A percentile compares a stretch with the other conserved stretches of the same genome.
phyloP scores from a whole-genome alignment of 768 basidiomycete genomes.

The Lanmaoa rubissima region DNA sequence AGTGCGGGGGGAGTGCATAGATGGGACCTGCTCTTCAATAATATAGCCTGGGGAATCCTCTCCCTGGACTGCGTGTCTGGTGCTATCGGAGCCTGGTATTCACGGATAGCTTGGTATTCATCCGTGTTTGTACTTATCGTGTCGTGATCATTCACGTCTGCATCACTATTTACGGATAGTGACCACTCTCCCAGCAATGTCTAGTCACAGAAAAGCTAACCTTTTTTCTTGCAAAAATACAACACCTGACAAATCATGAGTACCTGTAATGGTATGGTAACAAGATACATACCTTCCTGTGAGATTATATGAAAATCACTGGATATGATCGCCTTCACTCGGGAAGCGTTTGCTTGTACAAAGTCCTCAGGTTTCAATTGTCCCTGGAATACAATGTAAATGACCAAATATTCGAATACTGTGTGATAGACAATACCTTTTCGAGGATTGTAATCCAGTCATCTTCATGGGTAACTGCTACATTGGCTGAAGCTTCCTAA shows the following conservation, averaged over 20 bases:
- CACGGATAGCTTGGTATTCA: neutral
- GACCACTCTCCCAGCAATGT: neutral
- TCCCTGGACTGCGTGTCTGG: neutral
- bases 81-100: neutral
- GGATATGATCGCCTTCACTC: neutral
- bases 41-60: conserved; percentile 14
- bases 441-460: conserved; percentile 2
- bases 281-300: neutral
- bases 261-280: neutral
- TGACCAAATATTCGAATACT: neutral
- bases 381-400: neutral
- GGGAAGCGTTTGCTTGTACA: neutral
- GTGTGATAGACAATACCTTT: neutral
- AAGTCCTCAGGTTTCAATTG: conserved; percentile 1
- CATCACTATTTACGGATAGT: neutral
- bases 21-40: conserved; percentile 26
- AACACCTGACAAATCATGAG: neutral
- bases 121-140: neutral
- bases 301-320: neutral
- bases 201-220: too few species aligned
- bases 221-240: too few species aligned
- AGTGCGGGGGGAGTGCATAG: conserved; percentile 20
- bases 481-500: neutral
- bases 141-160: neutral
- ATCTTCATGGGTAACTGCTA: conserved; percentile 8